phyloP scores from a whole-genome alignment of 2,329 filamentous ascomycete species.

The Pseudocercospora pini-densiflorae region DNA sequence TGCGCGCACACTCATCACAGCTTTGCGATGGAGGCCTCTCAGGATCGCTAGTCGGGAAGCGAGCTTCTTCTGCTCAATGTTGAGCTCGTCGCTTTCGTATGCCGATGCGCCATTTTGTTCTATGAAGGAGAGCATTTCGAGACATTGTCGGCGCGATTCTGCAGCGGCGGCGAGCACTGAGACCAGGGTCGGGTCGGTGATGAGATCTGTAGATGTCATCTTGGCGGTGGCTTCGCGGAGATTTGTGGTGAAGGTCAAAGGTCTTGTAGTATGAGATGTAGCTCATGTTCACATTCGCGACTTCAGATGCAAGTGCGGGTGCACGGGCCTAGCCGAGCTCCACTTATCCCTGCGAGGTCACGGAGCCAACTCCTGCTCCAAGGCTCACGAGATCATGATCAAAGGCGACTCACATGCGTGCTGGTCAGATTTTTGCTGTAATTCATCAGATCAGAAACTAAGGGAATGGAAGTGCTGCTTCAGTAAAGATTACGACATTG shows the following conservation, averaged over 20 bases:
- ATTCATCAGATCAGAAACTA: not conserved
- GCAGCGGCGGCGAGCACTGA: constrained; percentile 74
- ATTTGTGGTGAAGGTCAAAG: too few relatives aligned
- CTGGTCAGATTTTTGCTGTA: not conserved
- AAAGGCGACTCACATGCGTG: too few relatives aligned
- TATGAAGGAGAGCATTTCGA: constrained; percentile 63
- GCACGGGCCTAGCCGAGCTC: not conserved
- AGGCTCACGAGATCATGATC: too few relatives aligned
- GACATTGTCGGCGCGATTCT: constrained; percentile 73
- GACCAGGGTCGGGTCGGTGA: constrained; percentile 68
- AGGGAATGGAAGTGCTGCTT: not conserved
- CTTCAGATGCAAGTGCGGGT: constrained; percentile 1
- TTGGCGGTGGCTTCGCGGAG: not conserved
- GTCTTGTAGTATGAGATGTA: not conserved
- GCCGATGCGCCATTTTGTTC: constrained; percentile 48
- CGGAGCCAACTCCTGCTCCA: not conserved
- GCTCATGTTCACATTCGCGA: not conserved
- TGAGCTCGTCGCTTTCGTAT: constrained; percentile 44
- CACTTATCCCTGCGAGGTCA: not conserved
- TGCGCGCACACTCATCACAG: constrained; percentile 78
- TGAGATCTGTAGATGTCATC: constrained; percentile 37
- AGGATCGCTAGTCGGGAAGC: constrained; percentile 79
- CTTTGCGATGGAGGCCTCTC: constrained; percentile 80
- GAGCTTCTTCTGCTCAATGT: constrained; percentile 67
- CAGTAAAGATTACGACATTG: not conserved